Evolutionary conservation across 352 stramenopile species (phyloP), one percentile per base, ranked within the genome.

Genomic region (Phytophthora crassamura): DNA sequence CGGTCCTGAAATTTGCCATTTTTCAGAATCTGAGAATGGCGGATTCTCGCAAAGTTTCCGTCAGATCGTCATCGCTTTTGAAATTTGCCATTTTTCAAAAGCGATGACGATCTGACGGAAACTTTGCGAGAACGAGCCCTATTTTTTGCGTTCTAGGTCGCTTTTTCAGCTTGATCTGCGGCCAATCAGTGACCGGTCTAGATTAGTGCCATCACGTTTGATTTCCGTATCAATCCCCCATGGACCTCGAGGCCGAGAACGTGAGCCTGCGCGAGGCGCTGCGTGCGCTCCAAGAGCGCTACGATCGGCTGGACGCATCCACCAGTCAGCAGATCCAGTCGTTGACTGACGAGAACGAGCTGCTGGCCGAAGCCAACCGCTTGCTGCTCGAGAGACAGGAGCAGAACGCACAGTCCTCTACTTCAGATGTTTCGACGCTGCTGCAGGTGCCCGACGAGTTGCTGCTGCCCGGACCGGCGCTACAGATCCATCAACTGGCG

Each of bases 271-370:
- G 56, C 12, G 69, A 70, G 43, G 67, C 77, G 58, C 69, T 94
- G 22, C 69, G 52, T 33, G 62, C 39, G 28, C 63, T 91, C 16
- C 79, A 91, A 66, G 56, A 64, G 48, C 77, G 80, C 46, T 91
- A 82, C 59, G 75, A 85, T 12, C 63, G 45, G 15, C 69, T 92
- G 18, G 48, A 75, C 5, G 64, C 42, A 1, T 55, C 67, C 3
- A 78, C 59, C 8, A 67, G 54, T 15, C 51, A 74, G 59, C 48
- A 77, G 34, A 93, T 93, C 41, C 74, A 86, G 38, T 33, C 64
- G 18, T 56, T 94, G 25, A 83, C 77, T 9, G 82, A 94, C 43
- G 86, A 94, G 63, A 90, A 86, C 49, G 86, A 94, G 50, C 36
- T 86, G 16, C 70, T 94, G 10, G 80, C 81, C 9, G 87, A 95